Conservation (phyloP, 2,329 filamentous ascomycete genomes). For the Phialocephala sp. region DNA sequence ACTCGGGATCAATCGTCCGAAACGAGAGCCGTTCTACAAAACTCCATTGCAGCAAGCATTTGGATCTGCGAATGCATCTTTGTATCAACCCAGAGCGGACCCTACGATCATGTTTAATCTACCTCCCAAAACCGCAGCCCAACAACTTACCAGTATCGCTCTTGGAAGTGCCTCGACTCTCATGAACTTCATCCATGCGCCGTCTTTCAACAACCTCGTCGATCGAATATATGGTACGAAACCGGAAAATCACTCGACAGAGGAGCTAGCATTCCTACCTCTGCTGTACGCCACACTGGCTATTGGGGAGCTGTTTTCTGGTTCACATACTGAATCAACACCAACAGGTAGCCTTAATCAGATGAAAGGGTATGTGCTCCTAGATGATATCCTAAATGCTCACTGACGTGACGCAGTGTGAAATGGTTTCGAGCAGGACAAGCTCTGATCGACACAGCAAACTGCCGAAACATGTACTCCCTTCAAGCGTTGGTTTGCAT, state of each 20-base stretch:
- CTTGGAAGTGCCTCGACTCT: slow-evolving; percentile 61
- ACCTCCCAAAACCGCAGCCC: slow-evolving; percentile 63
- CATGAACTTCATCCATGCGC: slow-evolving; percentile 74
- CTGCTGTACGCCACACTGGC: slow-evolving; percentile 72
- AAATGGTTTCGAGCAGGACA: slow-evolving; percentile 74
- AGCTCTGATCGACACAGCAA: slow-evolving; percentile 63
- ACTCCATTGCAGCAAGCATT: slow-evolving; percentile 3
- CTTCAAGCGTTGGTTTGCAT: slow-evolving; percentile 77
- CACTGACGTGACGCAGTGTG: slow-evolving; percentile 50
- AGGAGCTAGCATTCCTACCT: slow-evolving; percentile 69
- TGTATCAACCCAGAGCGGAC: background rate
- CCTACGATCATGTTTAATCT: slow-evolving; percentile 46
- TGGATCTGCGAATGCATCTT: background rate
- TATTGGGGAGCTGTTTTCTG: slow-evolving; percentile 70
- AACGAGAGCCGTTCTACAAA: background rate
- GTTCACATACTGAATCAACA: background rate
- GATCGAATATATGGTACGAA: slow-evolving; percentile 76
- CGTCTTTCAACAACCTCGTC: slow-evolving; percentile 75
- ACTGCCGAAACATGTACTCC: slow-evolving; percentile 73
- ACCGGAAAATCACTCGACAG: slow-evolving; percentile 62
- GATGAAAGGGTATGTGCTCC: slow-evolving; percentile 54
- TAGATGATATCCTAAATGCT: slow-evolving; percentile 42
- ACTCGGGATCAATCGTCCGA: background rate
- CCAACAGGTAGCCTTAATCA: slow-evolving; percentile 13
- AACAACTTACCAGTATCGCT: slow-evolving; percentile 58